These are phyloP conservation scores for Suhomyces maxii DNA, from an alignment of 1,139 yeast genomes.

Conservation along the genomic window DNA sequence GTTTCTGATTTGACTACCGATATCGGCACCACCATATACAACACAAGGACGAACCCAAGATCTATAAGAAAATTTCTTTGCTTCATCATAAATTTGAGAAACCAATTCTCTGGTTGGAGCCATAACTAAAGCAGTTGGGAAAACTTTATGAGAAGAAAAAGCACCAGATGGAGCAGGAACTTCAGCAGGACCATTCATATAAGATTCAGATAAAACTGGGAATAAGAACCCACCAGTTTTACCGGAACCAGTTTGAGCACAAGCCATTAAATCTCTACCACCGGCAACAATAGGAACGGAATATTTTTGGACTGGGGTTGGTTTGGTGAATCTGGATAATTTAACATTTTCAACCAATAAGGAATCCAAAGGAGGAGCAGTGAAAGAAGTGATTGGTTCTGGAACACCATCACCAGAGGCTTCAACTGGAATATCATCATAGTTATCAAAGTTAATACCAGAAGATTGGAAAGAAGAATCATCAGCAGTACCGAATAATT, in stretches of 20 bases:
- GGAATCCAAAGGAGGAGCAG: constrained; percentile 88
- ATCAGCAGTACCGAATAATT: constrained; percentile 84
- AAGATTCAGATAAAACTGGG: constrained; percentile 95
- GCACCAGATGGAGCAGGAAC: constrained; percentile 55
- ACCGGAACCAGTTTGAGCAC: constrained; percentile 99
- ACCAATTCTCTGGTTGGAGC: constrained; percentile 99
- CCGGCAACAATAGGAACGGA: constrained; percentile 95
- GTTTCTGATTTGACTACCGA: constrained; percentile 82
- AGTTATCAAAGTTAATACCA: constrained; percentile 97
- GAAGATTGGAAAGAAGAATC: constrained; percentile 84
- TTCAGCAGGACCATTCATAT: constrained; percentile 82
- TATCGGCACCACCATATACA: constrained; percentile 98
- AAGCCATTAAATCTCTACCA: constrained; percentile 98
- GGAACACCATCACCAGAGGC: constrained; percentile 96
- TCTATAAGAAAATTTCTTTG: constrained; percentile 93
- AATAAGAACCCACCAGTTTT: constrained; percentile 99
- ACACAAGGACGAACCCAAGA: constrained; percentile 98
- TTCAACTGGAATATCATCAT: constrained; percentile 97
- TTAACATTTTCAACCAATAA: constrained; percentile 84
- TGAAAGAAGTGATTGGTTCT: constrained; percentile 85
- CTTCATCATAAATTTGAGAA: constrained; percentile 93
- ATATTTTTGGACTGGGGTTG: constrained; percentile 98
- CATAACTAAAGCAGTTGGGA: constrained; percentile 91
- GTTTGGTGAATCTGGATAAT: constrained; percentile 87
- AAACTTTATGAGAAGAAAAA: constrained; percentile 72